Percentiles rank a stretch among this genome's conserved stretches.
Evolutionary conservation across 306 rosid species (phyloP).

Genomic region (Abrus pulchellus): DNA sequence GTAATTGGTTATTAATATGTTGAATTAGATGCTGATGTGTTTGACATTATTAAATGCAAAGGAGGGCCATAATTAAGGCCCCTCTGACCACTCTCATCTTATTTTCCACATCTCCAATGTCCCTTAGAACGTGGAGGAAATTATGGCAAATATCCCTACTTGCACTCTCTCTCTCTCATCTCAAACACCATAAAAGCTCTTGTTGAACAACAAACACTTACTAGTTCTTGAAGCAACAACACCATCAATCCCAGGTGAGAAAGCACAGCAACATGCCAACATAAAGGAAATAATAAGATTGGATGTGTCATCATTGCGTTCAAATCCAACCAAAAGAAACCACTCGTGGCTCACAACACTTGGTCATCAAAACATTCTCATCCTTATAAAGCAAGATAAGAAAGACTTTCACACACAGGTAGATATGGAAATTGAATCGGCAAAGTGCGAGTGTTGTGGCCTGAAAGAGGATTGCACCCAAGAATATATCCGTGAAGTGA

Average conservation of each 20-base stretch:
- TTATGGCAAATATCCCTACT: conserved; percentile 69
- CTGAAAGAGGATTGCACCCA: conserved; percentile 90
- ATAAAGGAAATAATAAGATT: conserved; percentile 35
- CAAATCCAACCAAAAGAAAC: conserved; percentile 35
- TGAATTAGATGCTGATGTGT: conserved; percentile 20
- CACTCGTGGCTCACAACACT: background rate
- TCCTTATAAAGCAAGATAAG: background rate
- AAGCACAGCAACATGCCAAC: conserved; percentile 35
- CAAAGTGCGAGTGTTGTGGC: conserved; percentile 92
- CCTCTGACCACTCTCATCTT: conserved; percentile 68
- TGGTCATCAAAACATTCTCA: conserved; percentile 6
- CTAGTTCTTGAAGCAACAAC: conserved; percentile 56
- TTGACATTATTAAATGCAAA: conserved; percentile 42
- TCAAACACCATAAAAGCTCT: conserved; percentile 52
- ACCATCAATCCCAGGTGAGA: conserved; percentile 49
- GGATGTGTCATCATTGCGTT: conserved; percentile 40
- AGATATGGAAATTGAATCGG: conserved; percentile 75
- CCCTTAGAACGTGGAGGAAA: conserved; percentile 93
- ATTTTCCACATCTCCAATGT: conserved; percentile 70
- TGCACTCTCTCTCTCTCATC: conserved; percentile 38
- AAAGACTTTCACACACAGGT: background rate
- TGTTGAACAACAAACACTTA: conserved; percentile 48
- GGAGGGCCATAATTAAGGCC: conserved; percentile 50
- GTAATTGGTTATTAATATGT: conserved; percentile 1
- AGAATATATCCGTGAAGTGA: conserved; percentile 73